These are phyloP conservation scores for Lactarius tabidus DNA, from an alignment of 768 basidiomycete species.

Conservation along the genomic window DNA sequence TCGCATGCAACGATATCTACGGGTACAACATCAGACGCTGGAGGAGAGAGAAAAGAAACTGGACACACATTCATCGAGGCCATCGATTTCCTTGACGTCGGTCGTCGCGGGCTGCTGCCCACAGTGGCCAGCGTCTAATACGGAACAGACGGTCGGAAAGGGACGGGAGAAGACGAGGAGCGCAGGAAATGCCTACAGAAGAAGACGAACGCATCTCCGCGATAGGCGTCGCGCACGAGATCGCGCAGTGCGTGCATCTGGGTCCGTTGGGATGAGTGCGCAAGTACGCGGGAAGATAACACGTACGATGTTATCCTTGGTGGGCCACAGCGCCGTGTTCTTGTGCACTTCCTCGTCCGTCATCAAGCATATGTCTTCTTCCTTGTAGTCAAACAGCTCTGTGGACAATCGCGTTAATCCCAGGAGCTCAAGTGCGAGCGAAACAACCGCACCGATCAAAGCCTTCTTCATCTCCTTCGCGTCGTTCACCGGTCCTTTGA, in stretches of 20 bases:
- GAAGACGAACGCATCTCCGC: constrained; percentile 24
- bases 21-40: neutral
- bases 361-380: constrained; percentile 19
- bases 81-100: neutral
- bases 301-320: constrained; percentile 21
- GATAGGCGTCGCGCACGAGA: constrained; percentile 16
- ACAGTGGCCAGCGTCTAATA: constrained; percentile 11
- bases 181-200: constrained; percentile 19
- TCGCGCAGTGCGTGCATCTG: constrained; percentile 22
- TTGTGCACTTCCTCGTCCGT: constrained; percentile 15
- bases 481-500: constrained; percentile 10
- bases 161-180: neutral
- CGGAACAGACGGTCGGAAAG: neutral
- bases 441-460: constrained; percentile 14
- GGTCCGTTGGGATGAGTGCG: neutral
- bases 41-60: neutral
- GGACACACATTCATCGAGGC: constrained; percentile 8
- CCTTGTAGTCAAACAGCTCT: constrained; percentile 6
- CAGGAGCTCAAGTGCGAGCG: neutral
- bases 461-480: constrained; percentile 12
- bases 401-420: neutral
- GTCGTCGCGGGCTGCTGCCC: neutral
- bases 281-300: neutral
- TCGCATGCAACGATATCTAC: constrained; percentile 18
- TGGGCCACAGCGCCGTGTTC: constrained; percentile 7